These are phyloP conservation scores for Prunus mira DNA, from an alignment of 306 rosid species.

Conservation along the genomic window DNA sequence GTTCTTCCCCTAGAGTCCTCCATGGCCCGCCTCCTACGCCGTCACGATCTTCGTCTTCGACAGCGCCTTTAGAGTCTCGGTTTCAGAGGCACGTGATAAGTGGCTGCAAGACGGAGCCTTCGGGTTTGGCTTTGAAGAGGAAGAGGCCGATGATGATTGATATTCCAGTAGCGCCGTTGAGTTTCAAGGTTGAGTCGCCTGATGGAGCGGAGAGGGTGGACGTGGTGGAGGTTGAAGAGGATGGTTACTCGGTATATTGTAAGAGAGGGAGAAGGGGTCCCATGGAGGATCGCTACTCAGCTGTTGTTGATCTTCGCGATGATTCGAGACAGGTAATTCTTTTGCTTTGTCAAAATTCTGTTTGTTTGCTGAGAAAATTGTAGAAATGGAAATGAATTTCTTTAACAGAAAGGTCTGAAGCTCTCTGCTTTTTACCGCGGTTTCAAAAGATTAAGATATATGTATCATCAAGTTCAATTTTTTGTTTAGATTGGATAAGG, in stretches of 20 bases:
- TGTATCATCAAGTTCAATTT: too few species aligned
- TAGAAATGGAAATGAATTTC: background rate
- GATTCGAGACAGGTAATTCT: conserved; percentile 40
- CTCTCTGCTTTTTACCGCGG: too few species aligned
- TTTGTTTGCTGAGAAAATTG: conserved; percentile 5
- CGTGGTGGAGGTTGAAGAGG: conserved; percentile 43
- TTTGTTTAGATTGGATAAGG: background rate
- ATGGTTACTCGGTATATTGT: conserved; percentile 46
- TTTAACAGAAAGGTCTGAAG: background rate
- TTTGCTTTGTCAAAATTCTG: background rate
- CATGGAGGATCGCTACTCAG: conserved; percentile 55
- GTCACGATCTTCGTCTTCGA: background rate
- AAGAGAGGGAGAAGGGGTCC: conserved; percentile 46
- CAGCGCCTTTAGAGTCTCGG: conserved; percentile 10
- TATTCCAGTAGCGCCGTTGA: conserved; percentile 22
- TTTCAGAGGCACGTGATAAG: conserved; percentile 4
- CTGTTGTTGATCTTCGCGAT: conserved; percentile 26
- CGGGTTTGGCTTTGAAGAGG: conserved; percentile 34
- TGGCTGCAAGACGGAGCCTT: conserved; percentile 1
- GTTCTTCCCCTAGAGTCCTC: conserved; percentile 32
- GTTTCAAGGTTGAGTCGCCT: conserved; percentile 23
- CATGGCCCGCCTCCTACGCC: conserved; percentile 25
- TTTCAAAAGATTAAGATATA: too few species aligned
- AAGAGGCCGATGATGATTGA: conserved; percentile 45
- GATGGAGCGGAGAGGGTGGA: conserved; percentile 25